Percentiles rank a stretch among this genome's conserved stretches.
Evolutionary conservation across 2,329 filamentous ascomycete genomes (phyloP).

Genomic region (Monosporascus sp.): DNA sequence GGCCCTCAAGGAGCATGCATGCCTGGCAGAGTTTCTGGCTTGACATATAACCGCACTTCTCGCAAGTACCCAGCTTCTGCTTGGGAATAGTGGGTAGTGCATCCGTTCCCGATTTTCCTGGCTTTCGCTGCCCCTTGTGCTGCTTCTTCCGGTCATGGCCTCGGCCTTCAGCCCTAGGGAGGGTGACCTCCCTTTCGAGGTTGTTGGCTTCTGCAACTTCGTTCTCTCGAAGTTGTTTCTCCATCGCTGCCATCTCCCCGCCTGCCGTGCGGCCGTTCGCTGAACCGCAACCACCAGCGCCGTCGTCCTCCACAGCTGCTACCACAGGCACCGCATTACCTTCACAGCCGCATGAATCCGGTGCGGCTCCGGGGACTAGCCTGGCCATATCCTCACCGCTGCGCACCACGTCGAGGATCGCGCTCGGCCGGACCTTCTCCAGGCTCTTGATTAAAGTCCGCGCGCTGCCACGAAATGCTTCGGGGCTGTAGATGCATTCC

Average conservation of each 20-base stretch:
- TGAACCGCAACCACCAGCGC: conserved; percentile 70
- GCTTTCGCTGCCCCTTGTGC: conserved; percentile 26
- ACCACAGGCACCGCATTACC: conserved; percentile 31
- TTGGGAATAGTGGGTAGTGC: conserved; percentile 37
- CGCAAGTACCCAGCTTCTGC: conserved; percentile 77
- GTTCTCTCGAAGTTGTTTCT: conserved; percentile 63
- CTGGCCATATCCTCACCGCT: conserved; percentile 95
- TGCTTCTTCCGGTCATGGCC: conserved; percentile 29
- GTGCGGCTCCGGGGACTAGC: conserved; percentile 62
- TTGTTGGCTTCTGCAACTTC: conserved; percentile 53
- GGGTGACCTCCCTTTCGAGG: conserved; percentile 62
- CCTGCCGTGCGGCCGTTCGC: conserved; percentile 61
- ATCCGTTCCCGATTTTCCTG: conserved; percentile 5
- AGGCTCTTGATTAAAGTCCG: conserved; percentile 90
- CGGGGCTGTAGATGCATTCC: conserved; percentile 96
- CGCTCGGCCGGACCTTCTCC: conserved; percentile 86
- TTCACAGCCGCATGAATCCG: conserved; percentile 42
- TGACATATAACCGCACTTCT: conserved; percentile 89
- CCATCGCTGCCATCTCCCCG: conserved; percentile 78
- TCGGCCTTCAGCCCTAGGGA: conserved; percentile 27
- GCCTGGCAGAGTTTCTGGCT: conserved; percentile 93
- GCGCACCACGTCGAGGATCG: conserved; percentile 88
- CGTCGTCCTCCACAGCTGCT: conserved; percentile 42
- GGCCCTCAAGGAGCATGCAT: conserved; percentile 78
- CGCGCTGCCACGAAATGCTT: conserved; percentile 91